Percentiles rank a stretch among this genome's conserved stretches.
phyloP scores from a whole-genome alignment of 371 early-diverging fungal species.

The Umbelopsis sp. region DNA sequence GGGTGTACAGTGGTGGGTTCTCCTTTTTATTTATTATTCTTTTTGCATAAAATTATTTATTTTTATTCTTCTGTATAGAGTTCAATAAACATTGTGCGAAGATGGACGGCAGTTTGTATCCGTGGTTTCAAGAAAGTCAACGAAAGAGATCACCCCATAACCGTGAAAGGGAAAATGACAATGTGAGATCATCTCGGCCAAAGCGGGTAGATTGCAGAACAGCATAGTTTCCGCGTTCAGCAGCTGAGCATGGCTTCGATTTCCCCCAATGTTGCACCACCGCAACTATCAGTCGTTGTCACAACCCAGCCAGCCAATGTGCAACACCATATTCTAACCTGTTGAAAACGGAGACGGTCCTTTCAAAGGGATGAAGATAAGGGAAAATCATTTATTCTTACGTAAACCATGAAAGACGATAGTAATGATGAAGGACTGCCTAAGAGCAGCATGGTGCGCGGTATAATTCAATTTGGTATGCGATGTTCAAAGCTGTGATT shows the following conservation, averaged over 20 bases:
- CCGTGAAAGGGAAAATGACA: background rate
- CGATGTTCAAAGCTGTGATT: background rate
- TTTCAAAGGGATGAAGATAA: background rate
- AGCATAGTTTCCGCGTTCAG: conserved; percentile 6
- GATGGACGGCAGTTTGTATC: too few relatives aligned
- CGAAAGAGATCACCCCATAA: too few relatives aligned
- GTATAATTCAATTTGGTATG: background rate
- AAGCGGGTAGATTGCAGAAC: background rate
- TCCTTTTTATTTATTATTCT: too few relatives aligned
- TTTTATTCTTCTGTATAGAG: too few relatives aligned
- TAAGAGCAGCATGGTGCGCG: background rate
- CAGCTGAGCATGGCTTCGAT: background rate
- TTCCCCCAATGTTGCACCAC: conserved; percentile 11
- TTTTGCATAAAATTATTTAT: too few relatives aligned
- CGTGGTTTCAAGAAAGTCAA: too few relatives aligned
- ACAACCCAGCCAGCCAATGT: conserved; percentile 17
- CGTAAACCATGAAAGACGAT: background rate
- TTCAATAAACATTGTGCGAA: too few relatives aligned
- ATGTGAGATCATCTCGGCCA: background rate
- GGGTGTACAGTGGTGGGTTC: too few relatives aligned
- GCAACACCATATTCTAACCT: conserved; percentile 16
- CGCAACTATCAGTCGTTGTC: conserved; percentile 4
- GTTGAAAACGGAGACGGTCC: conserved; percentile 1
- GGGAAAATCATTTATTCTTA: background rate
- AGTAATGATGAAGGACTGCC: too few relatives aligned